Conservation (phyloP, 176 grass and related monocot genomes). For the Paspalum notatum region DNA sequence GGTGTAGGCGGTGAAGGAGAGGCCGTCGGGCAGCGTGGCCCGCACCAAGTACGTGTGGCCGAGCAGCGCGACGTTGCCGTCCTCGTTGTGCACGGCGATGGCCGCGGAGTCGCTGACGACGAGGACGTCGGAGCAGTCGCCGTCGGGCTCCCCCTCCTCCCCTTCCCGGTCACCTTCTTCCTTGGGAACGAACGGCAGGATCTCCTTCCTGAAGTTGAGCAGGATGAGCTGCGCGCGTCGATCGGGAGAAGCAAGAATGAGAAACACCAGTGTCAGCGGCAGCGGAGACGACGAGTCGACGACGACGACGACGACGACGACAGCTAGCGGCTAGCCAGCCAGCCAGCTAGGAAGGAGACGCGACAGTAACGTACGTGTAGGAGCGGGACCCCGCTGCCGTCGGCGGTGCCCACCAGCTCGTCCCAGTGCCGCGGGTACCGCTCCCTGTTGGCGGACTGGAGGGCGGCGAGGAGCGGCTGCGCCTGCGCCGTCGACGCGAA, state of each 20-base stretch:
- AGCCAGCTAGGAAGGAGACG: neutral
- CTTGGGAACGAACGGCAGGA: conserved; percentile 62
- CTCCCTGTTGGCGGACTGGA: conserved; percentile 55
- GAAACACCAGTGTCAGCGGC: neutral
- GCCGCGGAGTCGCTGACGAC: conserved; percentile 63
- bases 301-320: too few species aligned
- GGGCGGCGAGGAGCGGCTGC: conserved; percentile 48
- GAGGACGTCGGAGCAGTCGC: conserved; percentile 79
- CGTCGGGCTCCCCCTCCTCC: conserved; percentile 37
- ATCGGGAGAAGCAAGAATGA: neutral
- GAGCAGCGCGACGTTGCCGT: conserved; percentile 66
- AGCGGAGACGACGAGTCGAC: neutral
- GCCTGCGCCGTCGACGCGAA: conserved; percentile 58
- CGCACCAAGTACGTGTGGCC: conserved; percentile 79
- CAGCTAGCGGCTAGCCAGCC: too few species aligned
- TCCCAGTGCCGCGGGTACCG: conserved; percentile 77
- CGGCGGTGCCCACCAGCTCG: conserved; percentile 69
- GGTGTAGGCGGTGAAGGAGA: conserved; percentile 76
- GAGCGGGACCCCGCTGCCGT: conserved; percentile 63
- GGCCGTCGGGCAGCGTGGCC: conserved; percentile 55
- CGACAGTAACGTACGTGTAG: conserved; percentile 46
- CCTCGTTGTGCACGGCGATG: conserved; percentile 81
- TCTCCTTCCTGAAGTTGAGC: conserved; percentile 82
- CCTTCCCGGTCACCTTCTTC: conserved; percentile 1
- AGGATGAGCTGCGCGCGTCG: conserved; percentile 56